Evolutionary conservation across 2,329 filamentous ascomycete genomes (phyloP).

Genomic region (Diaporthe caulivora): DNA sequence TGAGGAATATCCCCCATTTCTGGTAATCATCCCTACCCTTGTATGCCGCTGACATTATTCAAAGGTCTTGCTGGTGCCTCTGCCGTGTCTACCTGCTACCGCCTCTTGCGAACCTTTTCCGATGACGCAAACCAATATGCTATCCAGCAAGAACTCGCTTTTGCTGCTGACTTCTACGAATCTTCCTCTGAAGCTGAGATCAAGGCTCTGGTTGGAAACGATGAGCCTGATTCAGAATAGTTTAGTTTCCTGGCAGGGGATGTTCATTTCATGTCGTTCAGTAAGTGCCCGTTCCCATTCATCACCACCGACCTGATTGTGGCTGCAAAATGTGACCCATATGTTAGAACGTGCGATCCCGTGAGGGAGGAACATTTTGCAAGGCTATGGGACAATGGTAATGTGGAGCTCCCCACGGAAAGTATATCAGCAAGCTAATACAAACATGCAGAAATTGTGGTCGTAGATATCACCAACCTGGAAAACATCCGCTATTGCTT

Average conservation of each 20-base stretch:
- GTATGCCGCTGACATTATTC: no score
- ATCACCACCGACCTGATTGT: neutral
- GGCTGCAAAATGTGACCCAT: neutral
- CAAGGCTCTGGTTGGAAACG: neutral
- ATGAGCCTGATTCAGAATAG: accelerated
- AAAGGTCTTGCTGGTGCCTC: neutral
- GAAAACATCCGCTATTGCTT: neutral
- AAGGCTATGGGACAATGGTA: neutral
- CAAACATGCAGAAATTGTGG: neutral
- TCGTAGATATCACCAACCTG: neutral
- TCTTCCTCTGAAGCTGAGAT: neutral
- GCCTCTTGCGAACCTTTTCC: neutral
- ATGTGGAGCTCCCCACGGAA: neutral
- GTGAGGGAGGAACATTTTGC: neutral
- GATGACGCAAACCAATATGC: neutral
- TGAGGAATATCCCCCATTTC: neutral
- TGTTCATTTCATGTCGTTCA: no score
- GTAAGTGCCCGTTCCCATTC: neutral
- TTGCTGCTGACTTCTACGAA: neutral
- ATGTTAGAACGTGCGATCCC: accelerated
- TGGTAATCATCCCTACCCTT: no score
- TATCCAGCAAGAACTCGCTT: neutral
- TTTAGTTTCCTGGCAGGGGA: no score
- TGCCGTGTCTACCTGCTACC: neutral
- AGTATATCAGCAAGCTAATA: neutral